Conservation (phyloP, 306 rosid genomes). For the Gastrolobium bilobum region DNA sequence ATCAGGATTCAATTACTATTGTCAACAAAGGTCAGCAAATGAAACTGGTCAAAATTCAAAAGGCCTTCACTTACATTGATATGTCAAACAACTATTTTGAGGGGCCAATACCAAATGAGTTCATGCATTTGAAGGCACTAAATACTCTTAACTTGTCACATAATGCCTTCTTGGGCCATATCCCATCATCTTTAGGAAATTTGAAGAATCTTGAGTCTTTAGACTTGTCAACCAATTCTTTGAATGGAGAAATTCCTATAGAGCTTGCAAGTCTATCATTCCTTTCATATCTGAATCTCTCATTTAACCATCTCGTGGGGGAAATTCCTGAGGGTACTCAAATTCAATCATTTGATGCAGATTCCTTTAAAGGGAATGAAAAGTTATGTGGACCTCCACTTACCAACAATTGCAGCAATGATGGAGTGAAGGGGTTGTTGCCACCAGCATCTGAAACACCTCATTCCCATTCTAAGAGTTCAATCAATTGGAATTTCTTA, state of each 20-base stretch:
- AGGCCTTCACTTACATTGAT: slow-evolving; percentile 42
- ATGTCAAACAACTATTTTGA: slow-evolving; percentile 46
- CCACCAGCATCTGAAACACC: neutral
- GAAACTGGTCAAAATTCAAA: slow-evolving; percentile 24
- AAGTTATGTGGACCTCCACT: slow-evolving; percentile 53
- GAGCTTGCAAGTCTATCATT: slow-evolving; percentile 37
- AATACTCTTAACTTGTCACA: slow-evolving; percentile 49
- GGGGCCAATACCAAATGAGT: slow-evolving; percentile 48
- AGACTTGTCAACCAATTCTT: slow-evolving; percentile 49
- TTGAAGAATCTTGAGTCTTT: slow-evolving; percentile 51
- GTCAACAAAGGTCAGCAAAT: slow-evolving; percentile 11
- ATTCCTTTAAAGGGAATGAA: slow-evolving; percentile 47
- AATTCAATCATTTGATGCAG: slow-evolving; percentile 47
- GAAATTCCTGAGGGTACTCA: slow-evolving; percentile 54
- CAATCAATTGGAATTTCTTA: slow-evolving; percentile 27
- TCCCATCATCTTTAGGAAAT: slow-evolving; percentile 50
- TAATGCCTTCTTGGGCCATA: slow-evolving; percentile 43
- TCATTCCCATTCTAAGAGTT: neutral
- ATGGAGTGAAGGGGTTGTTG: neutral
- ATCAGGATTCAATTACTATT: slow-evolving; percentile 17
- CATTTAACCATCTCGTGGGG: slow-evolving; percentile 50
- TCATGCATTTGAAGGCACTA: slow-evolving; percentile 37
- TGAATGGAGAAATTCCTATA: slow-evolving; percentile 45
- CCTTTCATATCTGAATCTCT: slow-evolving; percentile 45
- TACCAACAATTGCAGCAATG: neutral